Conservation (phyloP, 371 early-diverging fungal genomes). For the Apophysomyces elegans region DNA sequence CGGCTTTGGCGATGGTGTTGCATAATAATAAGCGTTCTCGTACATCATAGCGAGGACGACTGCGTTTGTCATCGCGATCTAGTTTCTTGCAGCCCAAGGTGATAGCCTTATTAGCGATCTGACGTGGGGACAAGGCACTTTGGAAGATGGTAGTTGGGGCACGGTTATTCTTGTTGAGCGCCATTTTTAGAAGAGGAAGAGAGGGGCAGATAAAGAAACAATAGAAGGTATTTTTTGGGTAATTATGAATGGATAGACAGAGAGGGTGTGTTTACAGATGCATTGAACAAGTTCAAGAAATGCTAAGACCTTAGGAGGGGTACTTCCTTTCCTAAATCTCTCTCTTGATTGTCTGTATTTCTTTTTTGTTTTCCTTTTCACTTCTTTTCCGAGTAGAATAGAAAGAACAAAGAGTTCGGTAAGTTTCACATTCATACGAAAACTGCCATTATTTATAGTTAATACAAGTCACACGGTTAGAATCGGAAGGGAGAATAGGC, state of each 20-base stretch:
- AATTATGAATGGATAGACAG: neutral
- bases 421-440: too few species aligned
- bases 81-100: conserved; percentile 43
- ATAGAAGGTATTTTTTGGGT: too few species aligned
- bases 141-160: conserved; percentile 28
- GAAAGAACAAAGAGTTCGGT: neutral
- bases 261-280: neutral
- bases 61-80: conserved; percentile 40
- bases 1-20: conserved; percentile 40
- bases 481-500: neutral
- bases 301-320: neutral
- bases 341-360: neutral
- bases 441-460: neutral
- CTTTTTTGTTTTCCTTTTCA: neutral
- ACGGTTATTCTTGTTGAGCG: conserved; percentile 15
- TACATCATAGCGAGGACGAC: conserved; percentile 37
- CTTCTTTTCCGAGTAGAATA: neutral
- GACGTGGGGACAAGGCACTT: conserved; percentile 40
- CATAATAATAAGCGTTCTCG: conserved; percentile 45
- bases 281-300: conserved; percentile 2
- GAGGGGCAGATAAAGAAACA: neutral
- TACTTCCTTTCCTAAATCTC: neutral
- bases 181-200: neutral
- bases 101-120: conserved; percentile 41
- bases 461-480: neutral